phyloP scores from a whole-genome alignment of 2,329 filamentous ascomycete species.

The Trichoderma gracile region DNA sequence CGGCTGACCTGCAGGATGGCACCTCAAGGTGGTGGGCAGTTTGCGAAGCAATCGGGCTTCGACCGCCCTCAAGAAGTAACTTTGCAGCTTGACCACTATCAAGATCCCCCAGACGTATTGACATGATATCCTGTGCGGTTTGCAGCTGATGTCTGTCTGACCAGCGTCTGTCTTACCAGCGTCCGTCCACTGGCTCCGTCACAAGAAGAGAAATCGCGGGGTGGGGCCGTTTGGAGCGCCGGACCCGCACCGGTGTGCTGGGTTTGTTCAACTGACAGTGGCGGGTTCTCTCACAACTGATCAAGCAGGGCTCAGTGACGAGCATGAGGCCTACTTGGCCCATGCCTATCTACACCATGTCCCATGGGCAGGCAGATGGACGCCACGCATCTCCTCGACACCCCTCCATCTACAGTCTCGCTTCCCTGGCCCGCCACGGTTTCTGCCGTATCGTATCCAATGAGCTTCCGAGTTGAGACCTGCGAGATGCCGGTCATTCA shows the following conservation, averaged over 20 bases:
- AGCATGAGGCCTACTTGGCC: neutral
- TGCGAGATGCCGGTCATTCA: neutral
- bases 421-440: neutral
- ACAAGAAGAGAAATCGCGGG: neutral
- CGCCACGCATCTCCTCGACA: neutral
- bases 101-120: no score
- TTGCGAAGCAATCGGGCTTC: no score
- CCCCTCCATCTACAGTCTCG: neutral
- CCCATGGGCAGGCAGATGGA: neutral
- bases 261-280: neutral
- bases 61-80: no score
- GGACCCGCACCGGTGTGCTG: constrained; percentile 14
- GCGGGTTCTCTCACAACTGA: neutral
- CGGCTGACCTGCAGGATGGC: neutral
- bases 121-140: no score
- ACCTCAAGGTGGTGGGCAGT: no score
- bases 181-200: neutral
- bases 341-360: neutral
- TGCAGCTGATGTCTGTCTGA: no score
- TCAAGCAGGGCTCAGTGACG: neutral
- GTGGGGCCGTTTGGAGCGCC: neutral
- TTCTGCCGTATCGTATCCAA: neutral
- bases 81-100: no score
- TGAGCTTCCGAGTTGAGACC: neutral
- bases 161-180: neutral